phyloP scores from a whole-genome alignment of 306 rosid species.

The Malus fusca region DNA sequence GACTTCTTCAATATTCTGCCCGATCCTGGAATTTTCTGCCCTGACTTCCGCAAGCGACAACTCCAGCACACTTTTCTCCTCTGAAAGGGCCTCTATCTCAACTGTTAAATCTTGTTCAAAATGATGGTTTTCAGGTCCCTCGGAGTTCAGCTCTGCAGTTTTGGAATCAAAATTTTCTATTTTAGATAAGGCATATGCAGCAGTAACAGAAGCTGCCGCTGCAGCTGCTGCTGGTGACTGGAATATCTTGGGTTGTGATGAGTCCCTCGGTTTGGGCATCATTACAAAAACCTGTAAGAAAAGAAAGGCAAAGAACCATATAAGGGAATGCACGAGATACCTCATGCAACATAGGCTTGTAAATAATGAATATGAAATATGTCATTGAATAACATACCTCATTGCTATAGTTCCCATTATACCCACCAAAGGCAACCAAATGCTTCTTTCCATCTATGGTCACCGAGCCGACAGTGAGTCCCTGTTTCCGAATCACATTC shows the following conservation, averaged over 20 bases:
- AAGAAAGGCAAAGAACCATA: not conserved
- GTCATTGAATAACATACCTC: conserved; percentile 48
- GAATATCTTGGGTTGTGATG: conserved; percentile 68
- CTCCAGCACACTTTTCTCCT: conserved; percentile 52
- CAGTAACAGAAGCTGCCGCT: conserved; percentile 93
- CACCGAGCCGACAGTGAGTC: conserved; percentile 67
- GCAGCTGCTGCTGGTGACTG: conserved; percentile 98
- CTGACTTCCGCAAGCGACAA: conserved; percentile 51
- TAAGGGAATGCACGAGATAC: not conserved
- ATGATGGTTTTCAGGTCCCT: conserved; percentile 29
- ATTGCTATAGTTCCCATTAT: conserved; percentile 85
- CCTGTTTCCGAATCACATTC: conserved; percentile 47
- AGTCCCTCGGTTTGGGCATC: conserved; percentile 69
- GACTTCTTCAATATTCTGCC: conserved; percentile 56
- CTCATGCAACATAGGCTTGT: not conserved
- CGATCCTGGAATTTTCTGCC: conserved; percentile 57
- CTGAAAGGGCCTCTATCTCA: conserved; percentile 46
- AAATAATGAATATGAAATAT: not conserved
- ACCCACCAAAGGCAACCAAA: conserved; percentile 93
- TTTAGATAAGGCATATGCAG: conserved; percentile 87
- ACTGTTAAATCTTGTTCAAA: conserved; percentile 22
- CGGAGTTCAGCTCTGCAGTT: conserved; percentile 35
- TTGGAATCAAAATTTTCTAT: conserved; percentile 57
- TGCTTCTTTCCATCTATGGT: conserved; percentile 60
- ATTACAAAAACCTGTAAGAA: conserved; percentile 64